Evolutionary conservation across 371 early-diverging fungal species (phyloP), one percentile per base, ranked within the genome.

Genomic region (Phascolomyces articulosus): DNA sequence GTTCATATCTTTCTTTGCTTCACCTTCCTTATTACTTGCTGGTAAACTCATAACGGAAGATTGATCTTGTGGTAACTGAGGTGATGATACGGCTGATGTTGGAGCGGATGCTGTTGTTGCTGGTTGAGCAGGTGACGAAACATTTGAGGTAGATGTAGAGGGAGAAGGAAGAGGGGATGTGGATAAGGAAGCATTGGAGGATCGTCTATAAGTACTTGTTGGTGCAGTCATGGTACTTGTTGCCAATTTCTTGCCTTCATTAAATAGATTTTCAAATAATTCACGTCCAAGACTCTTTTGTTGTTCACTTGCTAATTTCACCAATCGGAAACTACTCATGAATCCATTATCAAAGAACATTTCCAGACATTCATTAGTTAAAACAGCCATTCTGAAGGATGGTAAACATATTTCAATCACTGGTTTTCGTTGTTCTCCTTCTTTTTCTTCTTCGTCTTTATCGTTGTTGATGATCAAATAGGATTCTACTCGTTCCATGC

Each of bases 281-380:
- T 87, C 87, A 9, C 82, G 76, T 4, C 84, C 87, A 24, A 87
- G 65, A 41, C 77, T 75, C 75, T 77, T 82, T 67, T 75, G 79
- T n/a, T 70, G 69, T 48, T 82, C 79, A 38, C 82, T 80, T 13
- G 83, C 64, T 3, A 87, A 80, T 59, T 90, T 85, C n/a, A 82
- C 80, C 8, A 91, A 72, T 58, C 77, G 77, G 70, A 91, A 90
- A 49, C 90, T 87, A 28, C 71, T 66, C 0, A 82, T 71, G 55
- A 92, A 91, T 26, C 79, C 86, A n/a, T 80, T 72, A 48, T 90
- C 86, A 63, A 92, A 90, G 54, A 91, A 85, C 65, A 77, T 78
- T 63, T 91, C 90, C 47, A 92, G 68, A 3, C 81, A 77, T 38
- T 86, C 90, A 65, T 92, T 89, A 4, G 90, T 88, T 58, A 92